Evolutionary conservation across 768 basidiomycete genomes (phyloP).

Genomic region (Boletus tylopilopsis): DNA sequence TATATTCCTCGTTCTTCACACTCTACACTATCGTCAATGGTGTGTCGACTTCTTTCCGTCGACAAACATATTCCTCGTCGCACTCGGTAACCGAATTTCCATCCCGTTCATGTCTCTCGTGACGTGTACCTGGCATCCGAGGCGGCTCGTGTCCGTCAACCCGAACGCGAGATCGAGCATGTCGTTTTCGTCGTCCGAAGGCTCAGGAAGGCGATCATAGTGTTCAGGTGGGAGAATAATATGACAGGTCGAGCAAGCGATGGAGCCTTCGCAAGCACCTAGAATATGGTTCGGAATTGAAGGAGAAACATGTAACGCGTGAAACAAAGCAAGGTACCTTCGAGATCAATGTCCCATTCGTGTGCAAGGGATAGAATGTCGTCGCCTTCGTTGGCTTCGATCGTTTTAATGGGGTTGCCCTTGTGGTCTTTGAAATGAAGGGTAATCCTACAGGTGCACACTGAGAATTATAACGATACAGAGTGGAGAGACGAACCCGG

Average conservation of each 20-base stretch:
- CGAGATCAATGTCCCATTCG: slow-evolving; percentile 93
- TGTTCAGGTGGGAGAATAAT: slow-evolving; percentile 60
- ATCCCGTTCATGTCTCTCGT: slow-evolving; percentile 84
- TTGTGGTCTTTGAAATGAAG: slow-evolving; percentile 89
- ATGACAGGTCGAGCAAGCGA: slow-evolving; percentile 98
- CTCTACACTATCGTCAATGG: slow-evolving; percentile 28
- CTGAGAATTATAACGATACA: neutral
- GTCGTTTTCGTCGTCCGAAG: slow-evolving; percentile 97
- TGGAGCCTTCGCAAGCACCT: slow-evolving; percentile 97
- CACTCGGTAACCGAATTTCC: slow-evolving; percentile 78
- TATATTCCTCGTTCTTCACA: neutral
- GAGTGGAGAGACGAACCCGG: slow-evolving; percentile 46
- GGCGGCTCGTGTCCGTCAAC: slow-evolving; percentile 85
- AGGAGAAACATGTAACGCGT: neutral
- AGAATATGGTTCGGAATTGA: neutral
- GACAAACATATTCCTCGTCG: slow-evolving; percentile 97
- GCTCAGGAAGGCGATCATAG: slow-evolving; percentile 87
- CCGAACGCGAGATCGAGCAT: slow-evolving; percentile 99
- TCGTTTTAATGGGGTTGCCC: slow-evolving; percentile 76
- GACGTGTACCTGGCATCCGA: slow-evolving; percentile 77
- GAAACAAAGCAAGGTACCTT: slow-evolving; percentile 53
- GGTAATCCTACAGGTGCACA: slow-evolving; percentile 57
- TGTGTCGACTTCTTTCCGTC: slow-evolving; percentile 66
- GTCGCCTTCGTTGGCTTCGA: slow-evolving; percentile 93
- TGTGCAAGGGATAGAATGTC: slow-evolving; percentile 89